Conservation (phyloP, 179 eudicot genomes). For the Spinacia oleracea region DNA sequence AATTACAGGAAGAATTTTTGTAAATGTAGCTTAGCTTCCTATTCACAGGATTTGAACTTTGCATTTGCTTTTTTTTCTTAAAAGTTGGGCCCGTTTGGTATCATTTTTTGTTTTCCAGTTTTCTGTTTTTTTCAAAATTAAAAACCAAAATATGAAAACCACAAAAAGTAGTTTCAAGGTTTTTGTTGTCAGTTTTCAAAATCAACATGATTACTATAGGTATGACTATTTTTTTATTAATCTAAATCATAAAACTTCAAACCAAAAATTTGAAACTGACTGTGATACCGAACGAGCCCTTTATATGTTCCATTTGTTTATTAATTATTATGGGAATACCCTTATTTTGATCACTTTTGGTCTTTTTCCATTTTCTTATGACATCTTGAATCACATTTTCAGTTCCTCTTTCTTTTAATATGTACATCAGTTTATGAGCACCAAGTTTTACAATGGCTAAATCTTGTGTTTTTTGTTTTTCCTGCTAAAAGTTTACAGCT, state of each 20-base stretch:
- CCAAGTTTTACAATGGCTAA: not conserved
- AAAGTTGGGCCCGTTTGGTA: too few species aligned
- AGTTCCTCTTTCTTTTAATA: not conserved
- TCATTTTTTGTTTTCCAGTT: too few species aligned
- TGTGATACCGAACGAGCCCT: too few species aligned
- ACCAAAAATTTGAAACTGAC: too few species aligned
- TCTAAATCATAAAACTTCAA: too few species aligned
- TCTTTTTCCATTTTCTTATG: not conserved
- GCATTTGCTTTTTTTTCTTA: not conserved
- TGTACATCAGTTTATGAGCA: slow-evolving; percentile 2
- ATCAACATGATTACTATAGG: too few species aligned
- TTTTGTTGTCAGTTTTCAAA: too few species aligned
- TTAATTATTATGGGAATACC: not conserved
- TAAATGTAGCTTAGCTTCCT: not conserved
- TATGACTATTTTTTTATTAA: too few species aligned
- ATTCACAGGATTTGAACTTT: not conserved
- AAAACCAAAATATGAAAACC: too few species aligned
- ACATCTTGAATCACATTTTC: not conserved
- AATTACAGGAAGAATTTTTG: not conserved
- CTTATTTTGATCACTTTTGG: not conserved
- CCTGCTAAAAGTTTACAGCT: not conserved
- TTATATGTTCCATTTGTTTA: not conserved
- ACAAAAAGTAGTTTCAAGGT: too few species aligned
- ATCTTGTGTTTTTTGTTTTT: not conserved
- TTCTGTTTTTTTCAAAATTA: not conserved